A percentile compares a stretch with the other conserved stretches of the same genome.
Conservation (phyloP, 805 yeast genomes). For the Nakazawaea siamensis region DNA sequence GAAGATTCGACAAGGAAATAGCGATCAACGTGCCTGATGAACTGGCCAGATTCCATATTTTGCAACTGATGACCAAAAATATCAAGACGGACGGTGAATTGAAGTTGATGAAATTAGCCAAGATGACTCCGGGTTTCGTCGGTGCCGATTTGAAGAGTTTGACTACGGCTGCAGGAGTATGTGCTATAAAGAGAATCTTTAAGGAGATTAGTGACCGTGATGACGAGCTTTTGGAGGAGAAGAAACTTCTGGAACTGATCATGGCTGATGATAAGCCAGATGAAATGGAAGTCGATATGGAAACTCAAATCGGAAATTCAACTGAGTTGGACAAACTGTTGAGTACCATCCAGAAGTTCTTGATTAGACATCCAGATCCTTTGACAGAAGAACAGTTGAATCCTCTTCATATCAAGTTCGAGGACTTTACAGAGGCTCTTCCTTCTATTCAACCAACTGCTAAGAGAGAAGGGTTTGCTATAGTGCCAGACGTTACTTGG, state of each 20-base stretch:
- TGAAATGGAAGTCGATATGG: constrained; percentile 15
- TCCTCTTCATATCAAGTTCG: constrained; percentile 66
- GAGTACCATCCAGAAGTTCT: constrained; percentile 67
- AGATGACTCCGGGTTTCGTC: constrained; percentile 93
- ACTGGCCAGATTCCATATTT: constrained; percentile 64
- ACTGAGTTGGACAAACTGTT: constrained; percentile 5
- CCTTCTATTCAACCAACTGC: constrained; percentile 97
- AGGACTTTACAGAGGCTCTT: constrained; percentile 76
- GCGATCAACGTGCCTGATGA: constrained; percentile 94
- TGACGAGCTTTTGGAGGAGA: constrained; percentile 19
- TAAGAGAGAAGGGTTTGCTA: constrained; percentile 96
- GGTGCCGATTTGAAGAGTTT: constrained; percentile 96
- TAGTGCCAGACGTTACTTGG: constrained; percentile 98
- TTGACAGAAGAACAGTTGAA: constrained; percentile 67
- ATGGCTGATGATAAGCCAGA: constrained; percentile 12
- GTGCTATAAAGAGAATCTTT: constrained; percentile 89
- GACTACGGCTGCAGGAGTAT: constrained; percentile 90
- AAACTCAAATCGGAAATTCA: not conserved
- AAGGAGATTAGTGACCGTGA: constrained; percentile 41
- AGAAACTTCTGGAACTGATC: constrained; percentile 10
- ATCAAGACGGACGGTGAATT: constrained; percentile 64
- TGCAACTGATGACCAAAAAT: constrained; percentile 61
- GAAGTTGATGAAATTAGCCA: constrained; percentile 69
- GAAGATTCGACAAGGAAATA: constrained; percentile 92
- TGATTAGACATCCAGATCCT: constrained; percentile 70